Percentiles rank a stretch among this genome's conserved stretches.
phyloP scores from a whole-genome alignment of 2,329 filamentous ascomycete genomes.

The Phialophora chinensis region DNA sequence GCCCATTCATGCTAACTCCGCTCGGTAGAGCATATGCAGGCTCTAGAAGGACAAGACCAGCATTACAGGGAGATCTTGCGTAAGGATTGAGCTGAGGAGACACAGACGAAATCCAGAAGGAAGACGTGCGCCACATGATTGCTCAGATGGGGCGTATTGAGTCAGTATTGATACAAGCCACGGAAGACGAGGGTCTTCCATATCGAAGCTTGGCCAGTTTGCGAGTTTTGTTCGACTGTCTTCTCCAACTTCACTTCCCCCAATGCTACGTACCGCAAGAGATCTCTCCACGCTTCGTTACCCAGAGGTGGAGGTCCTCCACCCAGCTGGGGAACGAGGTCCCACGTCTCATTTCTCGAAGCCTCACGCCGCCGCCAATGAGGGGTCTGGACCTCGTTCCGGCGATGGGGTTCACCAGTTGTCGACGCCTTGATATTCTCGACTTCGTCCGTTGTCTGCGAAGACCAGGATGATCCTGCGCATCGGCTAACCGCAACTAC shows the following conservation, averaged over 20 bases:
- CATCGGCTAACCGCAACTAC: background rate
- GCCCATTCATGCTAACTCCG: background rate
- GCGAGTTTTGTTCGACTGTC: background rate
- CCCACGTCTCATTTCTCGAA: conserved; percentile 11
- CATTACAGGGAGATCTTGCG: background rate
- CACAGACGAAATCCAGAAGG: background rate
- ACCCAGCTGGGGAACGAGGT: conserved; percentile 4
- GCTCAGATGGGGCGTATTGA: background rate
- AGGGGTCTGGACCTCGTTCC: background rate
- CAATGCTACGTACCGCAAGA: background rate
- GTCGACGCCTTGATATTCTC: background rate
- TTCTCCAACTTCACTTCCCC: conserved; percentile 7
- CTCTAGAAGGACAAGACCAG: background rate
- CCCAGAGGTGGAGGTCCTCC: conserved; percentile 12
- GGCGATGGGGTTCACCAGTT: background rate
- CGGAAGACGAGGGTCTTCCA: background rate
- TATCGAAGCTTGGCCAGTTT: background rate
- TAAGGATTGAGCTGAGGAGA: background rate
- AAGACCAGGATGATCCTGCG: background rate
- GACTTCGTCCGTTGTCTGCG: background rate
- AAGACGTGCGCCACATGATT: background rate
- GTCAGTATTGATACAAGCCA: background rate
- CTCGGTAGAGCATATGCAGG: background rate
- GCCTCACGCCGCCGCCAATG: conserved; percentile 6
- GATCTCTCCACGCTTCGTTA: conserved; percentile 11